Evolutionary conservation across 2,329 filamentous ascomycete species (phyloP), one percentile per base, ranked within the genome.

Genomic region (Talaromyces atroroseus): DNA sequence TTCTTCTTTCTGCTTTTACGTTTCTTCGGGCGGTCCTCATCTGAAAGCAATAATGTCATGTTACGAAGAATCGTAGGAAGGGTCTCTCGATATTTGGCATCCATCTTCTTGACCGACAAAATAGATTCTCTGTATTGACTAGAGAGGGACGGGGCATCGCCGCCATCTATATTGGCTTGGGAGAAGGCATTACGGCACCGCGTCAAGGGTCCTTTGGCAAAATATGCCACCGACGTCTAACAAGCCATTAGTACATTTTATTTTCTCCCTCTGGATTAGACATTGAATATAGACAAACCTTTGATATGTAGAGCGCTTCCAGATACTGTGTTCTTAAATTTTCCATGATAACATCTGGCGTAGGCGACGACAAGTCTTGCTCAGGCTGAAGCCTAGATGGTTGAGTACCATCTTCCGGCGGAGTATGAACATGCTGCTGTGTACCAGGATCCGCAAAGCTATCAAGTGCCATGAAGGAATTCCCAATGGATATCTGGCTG

Each of bases 171-270:
- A n/a, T 61, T 66, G 11, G 64, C 57, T 10, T 64, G 62, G 56
- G 72, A 68, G 32, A 74, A 73, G 51, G 70, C 68, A 40, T 67
- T 71, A 32, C 77, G 73, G 26, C 74, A 76, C 26, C 77, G 73
- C 14, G 76, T 70, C 51, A 79, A 64, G 16, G 77, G 76, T 4
- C 77, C 77, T 66, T 80, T 80, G 36, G 76, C 76, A 63, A 79
- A 80, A 61, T 79, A 80, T 54, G 77, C 77, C 54, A 80, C 65
- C 26, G 76, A 78, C n/a, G 76, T 73, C 68, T 77, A 58, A 26
- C 12, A 10, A n/a, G 21, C 11, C 23, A 40, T 53, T 34, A 56
- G 57, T 67, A 44, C 40, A 5, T 10, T 42, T 18, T 20, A 29
- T 29, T 29, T 8, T 32, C 10, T 32, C 29, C 10, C 10, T 11